Percentiles rank a stretch among this genome's conserved stretches.
These are phyloP conservation scores for Leccinum subgranulosum DNA, from an alignment of 768 basidiomycete genomes.

Conservation along the genomic window DNA sequence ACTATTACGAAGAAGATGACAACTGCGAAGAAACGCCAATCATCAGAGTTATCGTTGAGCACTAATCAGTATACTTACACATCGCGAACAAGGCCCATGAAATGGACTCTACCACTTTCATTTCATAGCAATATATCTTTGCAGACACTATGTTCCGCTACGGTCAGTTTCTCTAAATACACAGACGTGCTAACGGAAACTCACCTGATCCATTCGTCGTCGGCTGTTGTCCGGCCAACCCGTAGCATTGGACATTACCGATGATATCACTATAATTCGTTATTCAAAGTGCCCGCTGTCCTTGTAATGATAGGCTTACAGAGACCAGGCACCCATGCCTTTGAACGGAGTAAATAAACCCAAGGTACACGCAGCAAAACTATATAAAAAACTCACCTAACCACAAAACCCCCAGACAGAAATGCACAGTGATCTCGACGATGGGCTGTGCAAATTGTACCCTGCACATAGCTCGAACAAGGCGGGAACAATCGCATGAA, in stretches of 20 bases:
- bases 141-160: slow-evolving; percentile 45
- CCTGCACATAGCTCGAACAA: slow-evolving; percentile 34
- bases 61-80: slow-evolving; percentile 32
- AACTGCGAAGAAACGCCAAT: slow-evolving; percentile 28
- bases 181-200: slow-evolving; percentile 15
- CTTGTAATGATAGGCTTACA: slow-evolving; percentile 40
- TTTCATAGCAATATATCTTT: slow-evolving; percentile 66
- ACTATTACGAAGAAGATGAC: slow-evolving; percentile 52
- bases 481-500: neutral
- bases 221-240: slow-evolving; percentile 38
- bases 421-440: slow-evolving; percentile 53
- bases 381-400: slow-evolving; percentile 45
- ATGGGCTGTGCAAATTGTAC: slow-evolving; percentile 69
- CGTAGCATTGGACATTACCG: slow-evolving; percentile 59
- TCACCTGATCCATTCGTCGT: slow-evolving; percentile 57
- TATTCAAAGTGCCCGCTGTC: neutral
- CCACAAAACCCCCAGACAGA: slow-evolving; percentile 64
- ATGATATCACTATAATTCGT: slow-evolving; percentile 58
- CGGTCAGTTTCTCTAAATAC: slow-evolving; percentile 3
- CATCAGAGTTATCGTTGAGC: slow-evolving; percentile 1
- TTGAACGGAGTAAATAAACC: slow-evolving; percentile 9
- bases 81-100: slow-evolving; percentile 70
- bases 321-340: slow-evolving; percentile 78
- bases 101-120: slow-evolving; percentile 76
- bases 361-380: neutral